Base-by-base conservation (phyloP, 1,284 basidiomycete genomes). In the Erythrobasidium hasegawianum region DNA sequence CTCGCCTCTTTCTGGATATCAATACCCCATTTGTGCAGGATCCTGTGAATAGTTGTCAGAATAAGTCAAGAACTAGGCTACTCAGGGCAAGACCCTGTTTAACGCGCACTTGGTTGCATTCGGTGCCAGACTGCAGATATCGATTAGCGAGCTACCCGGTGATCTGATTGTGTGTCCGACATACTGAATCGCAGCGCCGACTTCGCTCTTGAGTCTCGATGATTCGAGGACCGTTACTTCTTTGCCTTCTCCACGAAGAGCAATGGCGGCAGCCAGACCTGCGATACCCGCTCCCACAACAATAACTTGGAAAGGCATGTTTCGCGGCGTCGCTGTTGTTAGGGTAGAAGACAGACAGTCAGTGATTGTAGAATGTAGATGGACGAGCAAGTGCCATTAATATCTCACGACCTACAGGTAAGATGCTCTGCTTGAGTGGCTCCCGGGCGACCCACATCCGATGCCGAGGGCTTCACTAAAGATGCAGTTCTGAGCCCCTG, bases 221-320 rank as follows among this genome's bases (percentile, higher is more conserved):
- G 20, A 29, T 54, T 54, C 52, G 3, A 79, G 59, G 9, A 77
- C 64, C 29, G 73, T 61, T 10, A 76, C 76, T 2, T 74, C 68
- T 60, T 74, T 73, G 2, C 74, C 75, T 58, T 76, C 76, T 14
- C 72, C 68, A 18, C 71, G 71, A 13, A 70, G 75, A 64, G 75
- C 76, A 27, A 78, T 74, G 9, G 76, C 76, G 53, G 76, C 76
- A 1, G 72, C 73, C 1, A 78, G 68, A 7, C 76, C 76, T 9
- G 72, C 76, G 57, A 74, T 76, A 11, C 76, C 75, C 16, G 72
- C 76, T 11, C 76, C 76, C 29, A 74, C 70, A 50, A 74, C 64
- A 60, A 74, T 69, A 52, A 73, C 52, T 33, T 33, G 33, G 33
- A 33, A 33, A 4, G 33, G 33, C 33, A 33, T 33, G n/a, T 33